Percentiles rank a stretch among this genome's conserved stretches.
phyloP scores from a whole-genome alignment of 805 yeast genomes.

The Metschnikowia aberdeeniae region DNA sequence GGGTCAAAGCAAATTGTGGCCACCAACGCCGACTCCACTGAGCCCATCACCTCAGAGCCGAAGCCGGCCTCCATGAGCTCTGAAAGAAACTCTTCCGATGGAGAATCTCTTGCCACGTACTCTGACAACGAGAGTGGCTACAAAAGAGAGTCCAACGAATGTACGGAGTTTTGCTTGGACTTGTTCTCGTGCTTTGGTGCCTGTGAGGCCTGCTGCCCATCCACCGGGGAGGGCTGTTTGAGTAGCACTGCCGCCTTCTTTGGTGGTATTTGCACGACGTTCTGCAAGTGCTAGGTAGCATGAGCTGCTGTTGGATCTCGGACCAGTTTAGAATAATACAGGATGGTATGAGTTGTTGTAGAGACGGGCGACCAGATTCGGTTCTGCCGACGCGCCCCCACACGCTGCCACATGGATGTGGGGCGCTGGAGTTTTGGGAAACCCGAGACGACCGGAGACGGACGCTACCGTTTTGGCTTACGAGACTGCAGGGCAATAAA shows the following conservation, averaged over 20 bases:
- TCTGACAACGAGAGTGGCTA: conserved; percentile 29
- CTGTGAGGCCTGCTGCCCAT: conserved; percentile 39
- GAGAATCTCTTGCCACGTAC: conserved; percentile 9
- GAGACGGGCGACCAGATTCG: no score
- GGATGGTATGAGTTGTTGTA: no score
- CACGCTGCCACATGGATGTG: no score
- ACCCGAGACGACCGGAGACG: no score
- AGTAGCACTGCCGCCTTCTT: conserved; percentile 33
- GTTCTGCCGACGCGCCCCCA: no score
- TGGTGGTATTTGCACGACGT: conserved; percentile 33
- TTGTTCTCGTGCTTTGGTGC: conserved; percentile 37
- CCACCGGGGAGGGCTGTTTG: conserved; percentile 38
- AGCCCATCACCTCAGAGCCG: conserved; percentile 14
- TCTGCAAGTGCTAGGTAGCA: conserved; percentile 26
- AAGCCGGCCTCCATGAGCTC: conserved; percentile 13
- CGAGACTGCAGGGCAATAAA: no score
- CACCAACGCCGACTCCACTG: conserved; percentile 5
- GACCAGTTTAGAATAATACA: no score
- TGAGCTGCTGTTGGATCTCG: no score
- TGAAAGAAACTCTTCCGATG: conserved; percentile 6
- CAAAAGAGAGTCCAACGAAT: conserved; percentile 35
- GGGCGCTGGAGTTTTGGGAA: no score
- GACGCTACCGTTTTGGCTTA: no score
- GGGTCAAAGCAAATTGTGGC: conserved; percentile 10
- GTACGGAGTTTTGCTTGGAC: conserved; percentile 40